Evolutionary conservation across 2,329 filamentous ascomycete species (phyloP).

Genomic region (Ceratocystis diversiconidia): DNA sequence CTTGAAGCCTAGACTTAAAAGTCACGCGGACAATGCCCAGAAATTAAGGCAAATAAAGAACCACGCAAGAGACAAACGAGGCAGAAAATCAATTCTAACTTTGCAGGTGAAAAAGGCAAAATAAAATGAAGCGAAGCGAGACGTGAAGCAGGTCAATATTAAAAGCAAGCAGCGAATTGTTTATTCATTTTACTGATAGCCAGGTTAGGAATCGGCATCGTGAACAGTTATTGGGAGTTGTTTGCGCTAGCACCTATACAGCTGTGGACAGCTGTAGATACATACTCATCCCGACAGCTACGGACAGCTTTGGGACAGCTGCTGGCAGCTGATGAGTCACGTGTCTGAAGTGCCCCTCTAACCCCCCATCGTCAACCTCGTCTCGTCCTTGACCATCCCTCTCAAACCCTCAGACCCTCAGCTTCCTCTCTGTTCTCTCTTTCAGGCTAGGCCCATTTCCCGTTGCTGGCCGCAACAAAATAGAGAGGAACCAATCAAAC

Average conservation of each 20-base stretch:
- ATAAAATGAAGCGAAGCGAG: no score
- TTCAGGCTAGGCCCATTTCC: neutral
- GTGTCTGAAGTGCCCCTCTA: no score
- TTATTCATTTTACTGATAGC: no score
- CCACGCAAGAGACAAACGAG: neutral
- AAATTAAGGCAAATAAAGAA: neutral
- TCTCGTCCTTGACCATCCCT: no score
- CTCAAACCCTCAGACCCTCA: neutral
- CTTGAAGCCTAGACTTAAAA: neutral
- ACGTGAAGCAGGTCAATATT: no score
- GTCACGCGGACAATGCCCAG: neutral
- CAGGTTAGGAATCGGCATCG: no score
- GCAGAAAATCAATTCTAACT: neutral
- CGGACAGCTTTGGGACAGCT: no score
- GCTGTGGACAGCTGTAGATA: neutral
- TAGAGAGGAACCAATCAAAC: neutral
- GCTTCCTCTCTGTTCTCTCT: neutral
- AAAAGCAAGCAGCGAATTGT: no score
- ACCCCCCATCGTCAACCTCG: neutral
- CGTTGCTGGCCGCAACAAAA: conserved; percentile 6
- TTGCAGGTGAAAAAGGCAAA: no score
- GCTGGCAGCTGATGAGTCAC: no score
- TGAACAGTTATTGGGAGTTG: no score
- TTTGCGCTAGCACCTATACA: neutral
- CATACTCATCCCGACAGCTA: neutral